phyloP scores from a whole-genome alignment of 495 filamentous ascomycete species.

The Lentithecium fluviatile region DNA sequence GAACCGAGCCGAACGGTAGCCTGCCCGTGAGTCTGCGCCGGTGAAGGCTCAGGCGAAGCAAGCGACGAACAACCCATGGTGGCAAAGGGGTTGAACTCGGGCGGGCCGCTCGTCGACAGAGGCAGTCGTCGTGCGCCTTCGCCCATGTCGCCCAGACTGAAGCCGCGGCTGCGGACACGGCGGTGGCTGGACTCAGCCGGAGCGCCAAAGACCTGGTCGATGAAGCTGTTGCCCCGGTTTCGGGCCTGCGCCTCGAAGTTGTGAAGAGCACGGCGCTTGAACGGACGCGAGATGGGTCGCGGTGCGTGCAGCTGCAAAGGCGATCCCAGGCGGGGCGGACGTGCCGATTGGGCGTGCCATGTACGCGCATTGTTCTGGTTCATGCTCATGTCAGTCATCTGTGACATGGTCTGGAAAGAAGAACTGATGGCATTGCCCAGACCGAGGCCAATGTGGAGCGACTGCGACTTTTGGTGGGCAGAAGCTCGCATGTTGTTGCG shows the following conservation, averaged over 20 bases:
- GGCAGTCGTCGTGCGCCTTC: conserved; percentile 41
- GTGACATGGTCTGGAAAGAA: conserved; percentile 44
- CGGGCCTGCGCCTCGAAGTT: conserved; percentile 48
- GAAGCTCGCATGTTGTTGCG: conserved; percentile 33
- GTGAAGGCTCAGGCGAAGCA: not conserved
- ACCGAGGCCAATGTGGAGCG: conserved; percentile 43
- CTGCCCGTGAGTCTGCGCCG: conserved; percentile 28
- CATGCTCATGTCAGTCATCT: conserved; percentile 53
- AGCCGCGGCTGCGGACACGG: conserved; percentile 57
- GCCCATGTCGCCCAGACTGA: conserved; percentile 55
- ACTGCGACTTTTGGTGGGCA: conserved; percentile 46
- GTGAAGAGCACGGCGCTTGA: conserved; percentile 55
- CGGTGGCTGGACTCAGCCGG: conserved; percentile 43
- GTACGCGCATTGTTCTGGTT: conserved; percentile 27
- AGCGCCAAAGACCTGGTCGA: conserved; percentile 49
- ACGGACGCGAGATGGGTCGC: conserved; percentile 49
- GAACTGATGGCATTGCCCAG: conserved; percentile 32
- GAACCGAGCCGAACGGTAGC: conserved; percentile 43
- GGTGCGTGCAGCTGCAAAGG: conserved; percentile 40
- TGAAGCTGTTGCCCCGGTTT: conserved; percentile 46
- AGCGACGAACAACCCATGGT: conserved; percentile 2
- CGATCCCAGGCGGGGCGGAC: conserved; percentile 22
- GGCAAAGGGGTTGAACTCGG: conserved; percentile 18
- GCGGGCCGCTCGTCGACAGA: conserved; percentile 29
- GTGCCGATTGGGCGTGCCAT: conserved; percentile 13